Percentiles rank a stretch among this genome's conserved stretches.
Conservation (phyloP, 257 asterid species). For the Ehretia macrophylla region DNA sequence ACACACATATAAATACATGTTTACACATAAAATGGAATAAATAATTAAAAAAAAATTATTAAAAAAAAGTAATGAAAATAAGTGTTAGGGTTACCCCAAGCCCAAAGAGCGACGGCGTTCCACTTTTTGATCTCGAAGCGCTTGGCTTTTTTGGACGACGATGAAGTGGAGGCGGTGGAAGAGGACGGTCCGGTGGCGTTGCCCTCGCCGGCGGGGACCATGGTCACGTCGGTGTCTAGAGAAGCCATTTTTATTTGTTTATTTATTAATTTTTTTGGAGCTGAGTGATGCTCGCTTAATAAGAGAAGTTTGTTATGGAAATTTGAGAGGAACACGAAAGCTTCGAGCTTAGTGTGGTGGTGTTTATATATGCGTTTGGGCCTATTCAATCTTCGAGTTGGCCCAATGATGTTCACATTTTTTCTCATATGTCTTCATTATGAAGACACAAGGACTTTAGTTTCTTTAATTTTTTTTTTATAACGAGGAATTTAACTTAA, state of each 20-base stretch:
- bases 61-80: background rate
- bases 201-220: conserved; percentile 69
- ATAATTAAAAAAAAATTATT: background rate
- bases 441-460: too few species aligned
- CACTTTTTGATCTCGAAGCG: conserved; percentile 80
- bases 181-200: conserved; percentile 64
- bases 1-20: too few species aligned
- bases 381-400: too few species aligned
- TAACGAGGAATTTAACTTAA: too few species aligned
- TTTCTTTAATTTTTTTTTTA: too few species aligned
- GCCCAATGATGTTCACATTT: too few species aligned
- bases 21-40: background rate
- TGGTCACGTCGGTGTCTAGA: conserved; percentile 54
- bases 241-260: conserved; percentile 55
- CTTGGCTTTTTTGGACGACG: conserved; percentile 48
- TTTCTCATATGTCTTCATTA: too few species aligned
- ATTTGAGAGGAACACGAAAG: background rate
- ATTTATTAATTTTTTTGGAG: background rate
- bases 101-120: conserved; percentile 94
- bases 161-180: conserved; percentile 31
- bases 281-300: too few species aligned
- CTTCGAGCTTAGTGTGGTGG: too few species aligned
- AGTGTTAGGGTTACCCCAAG: conserved; percentile 56
- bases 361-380: too few species aligned
- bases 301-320: too few species aligned